Evolutionary conservation across 2,329 filamentous ascomycete genomes (phyloP), one percentile per base, ranked within the genome.

Genomic region (Escovopsis sp.): DNA sequence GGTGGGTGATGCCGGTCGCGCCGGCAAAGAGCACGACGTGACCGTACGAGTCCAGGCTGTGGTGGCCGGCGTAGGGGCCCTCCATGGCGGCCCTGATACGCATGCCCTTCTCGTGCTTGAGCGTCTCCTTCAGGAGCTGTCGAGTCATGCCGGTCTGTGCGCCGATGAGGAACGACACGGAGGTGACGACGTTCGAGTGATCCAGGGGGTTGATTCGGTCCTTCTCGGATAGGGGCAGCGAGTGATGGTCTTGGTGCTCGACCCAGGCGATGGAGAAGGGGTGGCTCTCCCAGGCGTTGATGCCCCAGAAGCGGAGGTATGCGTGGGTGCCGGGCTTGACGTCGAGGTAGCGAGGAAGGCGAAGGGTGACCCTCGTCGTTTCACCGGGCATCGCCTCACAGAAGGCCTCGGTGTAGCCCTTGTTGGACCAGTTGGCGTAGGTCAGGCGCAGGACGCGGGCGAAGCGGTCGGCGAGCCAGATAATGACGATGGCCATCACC

Each of bases 1-100:
- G 87, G 59, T 96, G 89, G 1, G 89, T 94, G 62, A 98, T 96
- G 47, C 91, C 91, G 5, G 91, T 87, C 43, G 89, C 85, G 43
- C 87, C 88, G 11, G 89, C 88, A 56, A 95, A 87, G 43, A 98
- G 79, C 48, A 98, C 75, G 36, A 81, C 79, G 35, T 93, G 91
- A 33, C 91, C 89, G 61, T 95, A 96, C 7, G 88, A 95, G 60
- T 87, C 80, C 48, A 96, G 79, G 46, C 78, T 79, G 61, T 94
- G 82, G 56, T 86, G 81, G 35, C 80, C 81, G 5, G 77, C 81
- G 57, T 96, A 96, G 1, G 91, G 89, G 0, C 91, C 91, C 63
- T 96, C 91, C 46, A 93, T 76, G 44, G 84, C 77, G 30, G 85
- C 87, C 44, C 70, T 72, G 42, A 88, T 67, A 10, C 70, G 69